phyloP scores from a whole-genome alignment of 805 yeast species.

The Lachancea fermentati region DNA sequence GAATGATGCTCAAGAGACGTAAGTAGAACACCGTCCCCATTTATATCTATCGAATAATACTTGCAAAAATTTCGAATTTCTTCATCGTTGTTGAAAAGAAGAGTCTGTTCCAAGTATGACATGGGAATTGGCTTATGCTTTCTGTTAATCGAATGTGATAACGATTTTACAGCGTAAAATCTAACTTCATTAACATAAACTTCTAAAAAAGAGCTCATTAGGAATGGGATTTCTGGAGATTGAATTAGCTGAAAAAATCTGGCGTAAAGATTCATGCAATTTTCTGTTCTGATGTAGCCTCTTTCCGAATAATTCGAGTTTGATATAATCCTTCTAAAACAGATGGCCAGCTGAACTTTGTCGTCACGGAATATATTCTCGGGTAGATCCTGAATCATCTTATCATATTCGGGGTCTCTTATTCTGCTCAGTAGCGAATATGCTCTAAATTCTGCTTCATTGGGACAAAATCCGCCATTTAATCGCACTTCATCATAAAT shows the following conservation, averaged over 20 bases:
- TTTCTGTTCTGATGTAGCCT: conserved; percentile 48
- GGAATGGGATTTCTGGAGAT: conserved; percentile 50
- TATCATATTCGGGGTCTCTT: conserved; percentile 78
- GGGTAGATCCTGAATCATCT: conserved; percentile 69
- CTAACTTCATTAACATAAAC: conserved; percentile 75
- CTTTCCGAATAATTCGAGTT: conserved; percentile 56
- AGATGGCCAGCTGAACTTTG: conserved; percentile 63
- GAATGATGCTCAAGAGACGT: conserved; percentile 37
- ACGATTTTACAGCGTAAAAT: conserved; percentile 61
- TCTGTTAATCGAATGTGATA: conserved; percentile 62
- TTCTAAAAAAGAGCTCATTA: conserved; percentile 71
- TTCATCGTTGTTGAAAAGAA: conserved; percentile 63
- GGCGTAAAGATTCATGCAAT: conserved; percentile 54
- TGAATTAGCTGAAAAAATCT: conserved; percentile 58
- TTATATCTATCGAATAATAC: conserved; percentile 53
- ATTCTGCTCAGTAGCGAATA: conserved; percentile 76
- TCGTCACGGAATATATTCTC: conserved; percentile 44
- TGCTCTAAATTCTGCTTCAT: conserved; percentile 91
- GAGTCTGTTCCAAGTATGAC: conserved; percentile 38
- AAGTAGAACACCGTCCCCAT: conserved; percentile 41
- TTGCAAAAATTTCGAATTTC: conserved; percentile 53
- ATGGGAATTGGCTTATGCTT: conserved; percentile 63
- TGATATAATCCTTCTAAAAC: conserved; percentile 58
- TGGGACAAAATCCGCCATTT: conserved; percentile 61
- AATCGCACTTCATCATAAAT: conserved; percentile 77